phyloP scores from a whole-genome alignment of 106 monocot genomes.

The Cymbidium sinense region DNA sequence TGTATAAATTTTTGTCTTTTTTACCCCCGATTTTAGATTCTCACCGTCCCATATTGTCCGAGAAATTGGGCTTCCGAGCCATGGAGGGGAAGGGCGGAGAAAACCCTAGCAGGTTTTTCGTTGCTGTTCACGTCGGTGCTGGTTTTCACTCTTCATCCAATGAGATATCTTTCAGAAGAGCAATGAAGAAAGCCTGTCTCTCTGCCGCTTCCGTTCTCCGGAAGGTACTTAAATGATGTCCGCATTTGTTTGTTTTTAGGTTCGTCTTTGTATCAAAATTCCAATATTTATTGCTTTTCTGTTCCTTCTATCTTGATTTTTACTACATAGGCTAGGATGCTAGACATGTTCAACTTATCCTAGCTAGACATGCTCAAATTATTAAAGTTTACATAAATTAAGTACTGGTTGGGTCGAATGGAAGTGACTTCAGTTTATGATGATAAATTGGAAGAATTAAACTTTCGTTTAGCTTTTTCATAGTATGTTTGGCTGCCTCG shows the following conservation, averaged over 20 bases:
- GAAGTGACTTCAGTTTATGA: not conserved
- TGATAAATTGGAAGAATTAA: not conserved
- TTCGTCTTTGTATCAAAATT: not conserved
- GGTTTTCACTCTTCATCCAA: constrained; percentile 83
- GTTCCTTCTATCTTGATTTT: not conserved
- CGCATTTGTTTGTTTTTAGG: not conserved
- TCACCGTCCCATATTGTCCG: not conserved
- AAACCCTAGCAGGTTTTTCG: constrained; percentile 63
- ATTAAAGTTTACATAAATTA: not conserved
- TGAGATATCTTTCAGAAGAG: constrained; percentile 55
- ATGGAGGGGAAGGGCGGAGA: constrained; percentile 21
- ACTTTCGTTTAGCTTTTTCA: not conserved
- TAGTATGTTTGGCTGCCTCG: not conserved
- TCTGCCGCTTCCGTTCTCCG: constrained; percentile 74
- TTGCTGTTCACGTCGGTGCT: constrained; percentile 93
- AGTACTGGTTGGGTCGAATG: not conserved
- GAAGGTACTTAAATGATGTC: constrained; percentile 21
- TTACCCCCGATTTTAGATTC: too few relatives aligned
- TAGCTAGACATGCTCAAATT: not conserved
- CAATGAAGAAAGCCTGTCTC: constrained; percentile 79
- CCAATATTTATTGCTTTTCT: not conserved
- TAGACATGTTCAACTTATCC: not conserved
- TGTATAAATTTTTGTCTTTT: too few relatives aligned
- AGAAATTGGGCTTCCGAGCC: not conserved
- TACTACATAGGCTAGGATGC: not conserved